These are phyloP conservation scores for Brassica cretica DNA, from an alignment of 345 rosid genomes.

Conservation along the genomic window DNA sequence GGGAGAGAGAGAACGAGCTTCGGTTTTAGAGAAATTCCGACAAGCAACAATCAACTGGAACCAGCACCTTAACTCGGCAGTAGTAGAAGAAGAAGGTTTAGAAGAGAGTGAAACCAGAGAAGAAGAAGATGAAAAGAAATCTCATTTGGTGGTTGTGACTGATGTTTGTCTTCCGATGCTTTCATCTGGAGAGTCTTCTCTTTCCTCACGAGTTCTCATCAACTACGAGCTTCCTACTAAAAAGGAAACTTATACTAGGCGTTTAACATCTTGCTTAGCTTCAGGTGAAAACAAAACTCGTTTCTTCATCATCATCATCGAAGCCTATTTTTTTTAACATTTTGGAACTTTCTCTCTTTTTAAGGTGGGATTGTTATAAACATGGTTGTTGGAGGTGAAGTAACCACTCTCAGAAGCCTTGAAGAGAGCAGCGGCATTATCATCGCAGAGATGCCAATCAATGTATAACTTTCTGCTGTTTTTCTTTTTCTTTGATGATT, in stretches of 20 bases:
- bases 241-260: conserved; percentile 86
- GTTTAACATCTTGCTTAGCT: conserved; percentile 75
- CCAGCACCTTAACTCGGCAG: conserved; percentile 48
- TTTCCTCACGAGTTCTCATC: conserved; percentile 70
- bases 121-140: conserved; percentile 46
- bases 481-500: not conserved
- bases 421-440: conserved; percentile 71
- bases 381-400: conserved; percentile 95
- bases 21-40: conserved; percentile 59
- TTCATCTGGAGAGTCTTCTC: conserved; percentile 63
- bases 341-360: not conserved
- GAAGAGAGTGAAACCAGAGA: conserved; percentile 43
- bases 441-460: conserved; percentile 91
- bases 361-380: conserved; percentile 90
- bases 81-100: conserved; percentile 36
- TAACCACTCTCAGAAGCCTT: conserved; percentile 65
- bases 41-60: conserved; percentile 60
- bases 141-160: conserved; percentile 68
- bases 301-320: conserved; percentile 23
- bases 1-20: conserved; percentile 59
- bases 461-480: conserved; percentile 41
- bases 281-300: conserved; percentile 49
- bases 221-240: conserved; percentile 81
- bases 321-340: not conserved
- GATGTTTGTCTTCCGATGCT: conserved; percentile 79